Base-by-base conservation (phyloP, 192 early-diverging fungal genomes). In the Dissophora ornata region DNA sequence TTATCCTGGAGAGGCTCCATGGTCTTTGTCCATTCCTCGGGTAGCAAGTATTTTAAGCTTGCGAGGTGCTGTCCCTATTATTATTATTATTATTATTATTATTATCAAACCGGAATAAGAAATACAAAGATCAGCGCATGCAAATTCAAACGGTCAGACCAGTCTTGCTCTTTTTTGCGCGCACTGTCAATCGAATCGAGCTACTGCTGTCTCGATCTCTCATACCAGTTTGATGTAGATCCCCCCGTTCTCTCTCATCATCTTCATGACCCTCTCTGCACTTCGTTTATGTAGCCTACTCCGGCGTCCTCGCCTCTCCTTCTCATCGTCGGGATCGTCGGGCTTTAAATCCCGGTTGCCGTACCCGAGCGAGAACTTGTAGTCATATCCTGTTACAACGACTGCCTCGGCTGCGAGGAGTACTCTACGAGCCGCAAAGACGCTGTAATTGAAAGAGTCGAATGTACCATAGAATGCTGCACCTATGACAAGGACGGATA, bases 11-110 rank as follows among this genome's bases (percentile, higher is more conserved):
- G 81, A 44, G 79, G 71, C 19, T 86, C 84, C 90, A 98, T 91
- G 0, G 94, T 94, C 4, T 82, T 66, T 29, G 93, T 95, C 88
- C 95, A 98, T 81, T 98, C 95, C 2, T 58, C 46, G 8, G 96
- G 96, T n/a, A 98, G 82, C 2, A 98, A 66, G 58, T 95, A 95
- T 19, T 69, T 69, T 46, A 69, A 48, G 49, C 67, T 69, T 15
- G 67, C 67, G 3, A 69, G 57, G 26, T 69, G 67, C 46, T 69
- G 67, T 15, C 67, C 67, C 67, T 69, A n/a, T 40, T n/a, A n/a
- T 45, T n/a, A 45, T n/a, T 9, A n/a, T n/a, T n/a, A n/a, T n/a
- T n/a, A n/a, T n/a, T n/a, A n/a, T n/a, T n/a, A n/a, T n/a, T n/a
- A n/a, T n/a, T n/a, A n/a, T n/a, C n/a, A n/a, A n/a, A n/a, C n/a